Base-by-base conservation (phyloP, 1,284 basidiomycete species). In the Boletus subluridellus region DNA sequence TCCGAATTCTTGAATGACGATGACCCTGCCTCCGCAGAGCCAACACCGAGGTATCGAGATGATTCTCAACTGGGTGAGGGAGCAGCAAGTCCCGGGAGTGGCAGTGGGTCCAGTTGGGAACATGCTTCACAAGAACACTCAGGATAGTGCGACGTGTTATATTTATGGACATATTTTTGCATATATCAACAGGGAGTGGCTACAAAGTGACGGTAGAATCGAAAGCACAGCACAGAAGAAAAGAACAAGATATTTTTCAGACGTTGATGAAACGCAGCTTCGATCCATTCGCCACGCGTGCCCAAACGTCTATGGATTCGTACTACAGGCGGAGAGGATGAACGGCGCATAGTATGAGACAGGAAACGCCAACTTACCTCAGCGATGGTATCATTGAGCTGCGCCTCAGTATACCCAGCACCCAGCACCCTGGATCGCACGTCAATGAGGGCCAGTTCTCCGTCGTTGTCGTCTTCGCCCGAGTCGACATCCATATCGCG, bases 391-490 rank as follows among this genome's bases (percentile, higher is more conserved):
- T 92, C 88, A 80, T 89, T 92, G 35, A 98, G 79, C 73, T 94
- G 89, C 7, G 83, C 85, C 73, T 98, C 95, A 12, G 92, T 97
- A 75, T 90, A 96, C 8, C 95, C 94, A 67, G 86, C 87, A 49
- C 87, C 87, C 51, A 95, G 76, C 12, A 96, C 88, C 34, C 94
- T 84, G 51, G 87, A 85, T 48, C 95, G 84, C 59, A 97, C 84
- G 63, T 96, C 92, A 45, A 91, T 81, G 80, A 98, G 85, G 7
- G 84, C 83, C 60, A 93, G 70, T 65, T 90, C 87, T 37, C 85
- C 86, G 24, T 85, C 84, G 11, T 83, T 80, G 17, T 86, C 83
- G 17, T 79, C 80, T 49, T 77, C 74, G 37, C 78, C 78, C 53
- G 81, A 81, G 65, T 85, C 86, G 11, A 83, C 76, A 61, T 88